phyloP scores from a whole-genome alignment of 306 rosid genomes.

The Lithocarpus polystachyus region DNA sequence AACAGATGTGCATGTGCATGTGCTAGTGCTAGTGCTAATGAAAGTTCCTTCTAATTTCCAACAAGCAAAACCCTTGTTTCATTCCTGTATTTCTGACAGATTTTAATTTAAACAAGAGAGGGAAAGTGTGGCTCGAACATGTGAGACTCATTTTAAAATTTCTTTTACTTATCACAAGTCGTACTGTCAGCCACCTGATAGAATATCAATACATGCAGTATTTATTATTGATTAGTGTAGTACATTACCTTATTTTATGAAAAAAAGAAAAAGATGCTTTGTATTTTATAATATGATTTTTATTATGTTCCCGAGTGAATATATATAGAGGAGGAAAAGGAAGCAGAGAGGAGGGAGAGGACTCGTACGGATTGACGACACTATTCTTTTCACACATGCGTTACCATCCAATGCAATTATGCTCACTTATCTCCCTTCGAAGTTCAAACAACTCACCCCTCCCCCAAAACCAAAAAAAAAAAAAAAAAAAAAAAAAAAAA shows the following conservation, averaged over 20 bases:
- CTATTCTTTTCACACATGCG: conserved; percentile 38
- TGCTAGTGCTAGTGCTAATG: conserved; percentile 2
- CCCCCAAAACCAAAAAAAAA: not conserved
- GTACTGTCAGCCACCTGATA: conserved; percentile 45
- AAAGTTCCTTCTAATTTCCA: conserved; percentile 53
- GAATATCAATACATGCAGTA: not conserved
- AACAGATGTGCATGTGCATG: not conserved
- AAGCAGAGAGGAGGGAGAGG: conserved; percentile 20
- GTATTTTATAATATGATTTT: conserved; percentile 15
- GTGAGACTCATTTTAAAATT: conserved; percentile 28
- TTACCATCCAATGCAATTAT: conserved; percentile 29
- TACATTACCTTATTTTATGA: not conserved
- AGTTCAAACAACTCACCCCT: not conserved
- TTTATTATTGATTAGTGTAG: not conserved
- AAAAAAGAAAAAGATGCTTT: conserved; percentile 17
- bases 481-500: not conserved
- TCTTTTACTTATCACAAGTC: conserved; percentile 30
- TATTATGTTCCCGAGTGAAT: not conserved
- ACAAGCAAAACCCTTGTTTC: conserved; percentile 14
- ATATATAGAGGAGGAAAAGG: conserved; percentile 3
- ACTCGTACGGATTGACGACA: conserved; percentile 64
- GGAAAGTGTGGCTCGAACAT: conserved; percentile 38
- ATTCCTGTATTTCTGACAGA: conserved; percentile 36
- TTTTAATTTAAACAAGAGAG: conserved; percentile 23
- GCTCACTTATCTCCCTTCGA: not conserved